Evolutionary conservation across 2,329 filamentous ascomycete genomes (phyloP).

Genomic region (Clonostachys solani): DNA sequence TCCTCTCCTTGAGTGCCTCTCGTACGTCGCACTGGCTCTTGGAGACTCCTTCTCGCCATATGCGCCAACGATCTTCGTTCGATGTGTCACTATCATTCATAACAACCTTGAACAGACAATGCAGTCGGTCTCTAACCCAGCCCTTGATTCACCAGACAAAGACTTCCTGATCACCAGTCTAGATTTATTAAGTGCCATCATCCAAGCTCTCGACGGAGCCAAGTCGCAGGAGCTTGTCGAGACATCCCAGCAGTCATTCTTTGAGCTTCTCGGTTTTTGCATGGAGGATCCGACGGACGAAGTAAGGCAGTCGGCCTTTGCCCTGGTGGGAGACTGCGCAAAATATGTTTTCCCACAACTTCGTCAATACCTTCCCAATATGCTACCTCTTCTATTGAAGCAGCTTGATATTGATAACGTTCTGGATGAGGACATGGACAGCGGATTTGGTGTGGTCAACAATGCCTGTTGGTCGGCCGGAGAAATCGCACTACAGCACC

Average conservation of each 20-base stretch:
- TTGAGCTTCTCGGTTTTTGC: constrained; percentile 84
- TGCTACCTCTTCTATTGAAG: constrained; percentile 78
- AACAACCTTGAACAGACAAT: constrained; percentile 81
- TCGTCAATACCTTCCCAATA: constrained; percentile 64
- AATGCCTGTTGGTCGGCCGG: constrained; percentile 97
- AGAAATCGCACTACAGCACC: constrained; percentile 81
- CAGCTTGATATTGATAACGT: constrained; percentile 81
- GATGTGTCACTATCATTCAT: constrained; percentile 89
- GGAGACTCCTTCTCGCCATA: constrained; percentile 80
- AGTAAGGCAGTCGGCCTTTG: constrained; percentile 93
- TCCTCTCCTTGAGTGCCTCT: constrained; percentile 91
- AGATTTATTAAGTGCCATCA: constrained; percentile 87
- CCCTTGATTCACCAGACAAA: constrained; percentile 80
- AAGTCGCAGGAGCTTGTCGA: constrained; percentile 75
- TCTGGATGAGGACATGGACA: constrained; percentile 76
- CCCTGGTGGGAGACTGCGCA: constrained; percentile 88
- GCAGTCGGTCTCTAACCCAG: constrained; percentile 62
- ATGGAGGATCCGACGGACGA: constrained; percentile 90
- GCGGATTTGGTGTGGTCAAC: constrained; percentile 88
- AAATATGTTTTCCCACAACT: constrained; percentile 87
- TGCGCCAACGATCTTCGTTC: constrained; percentile 77
- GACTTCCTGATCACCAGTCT: constrained; percentile 95
- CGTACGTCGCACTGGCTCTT: constrained; percentile 86
- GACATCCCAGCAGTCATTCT: constrained; percentile 76
- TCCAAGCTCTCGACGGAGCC: constrained; percentile 76